Evolutionary conservation across 2,329 filamentous ascomycete genomes (phyloP).

Genomic region (Aspergillus sp.): DNA sequence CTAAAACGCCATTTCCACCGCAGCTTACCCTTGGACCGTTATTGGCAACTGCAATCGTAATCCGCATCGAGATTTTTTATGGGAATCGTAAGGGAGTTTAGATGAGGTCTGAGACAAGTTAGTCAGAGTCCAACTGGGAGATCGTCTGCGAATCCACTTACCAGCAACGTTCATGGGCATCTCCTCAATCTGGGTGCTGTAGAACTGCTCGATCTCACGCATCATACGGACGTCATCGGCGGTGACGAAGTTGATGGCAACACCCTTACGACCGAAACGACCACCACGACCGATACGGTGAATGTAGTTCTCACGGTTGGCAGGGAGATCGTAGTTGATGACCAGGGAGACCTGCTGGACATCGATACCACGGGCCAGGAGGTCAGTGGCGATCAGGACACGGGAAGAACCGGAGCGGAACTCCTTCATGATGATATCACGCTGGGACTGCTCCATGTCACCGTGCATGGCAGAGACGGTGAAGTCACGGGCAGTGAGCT

Average conservation of each 20-base stretch:
- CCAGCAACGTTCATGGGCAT: constrained; percentile 92
- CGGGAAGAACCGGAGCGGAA: constrained; percentile 98
- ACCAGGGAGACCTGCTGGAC: constrained; percentile 99
- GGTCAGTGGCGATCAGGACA: constrained; percentile 97
- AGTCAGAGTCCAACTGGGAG: constrained; percentile 11
- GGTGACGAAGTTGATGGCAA: constrained; percentile 99
- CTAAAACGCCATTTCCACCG: constrained; percentile 25
- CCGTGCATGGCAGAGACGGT: constrained; percentile 99
- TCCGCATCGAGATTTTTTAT: constrained; percentile 32
- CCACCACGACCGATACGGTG: constrained; percentile 99
- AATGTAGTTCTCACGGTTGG: constrained; percentile 99
- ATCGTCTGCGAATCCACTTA: constrained; percentile 39
- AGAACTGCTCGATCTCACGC: constrained; percentile 99
- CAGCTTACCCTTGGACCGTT: constrained; percentile 26
- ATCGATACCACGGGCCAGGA: constrained; percentile 98
- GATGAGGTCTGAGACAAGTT: constrained; percentile 38
- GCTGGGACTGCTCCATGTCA: constrained; percentile 97
- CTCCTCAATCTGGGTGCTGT: constrained; percentile 99
- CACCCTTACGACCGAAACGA: constrained; percentile 99
- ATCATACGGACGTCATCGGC: constrained; percentile 99
- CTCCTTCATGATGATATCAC: constrained; percentile 99
- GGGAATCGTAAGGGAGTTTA: constrained; percentile 34
- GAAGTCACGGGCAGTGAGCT: constrained; percentile 97
- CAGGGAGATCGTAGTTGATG: constrained; percentile 99
- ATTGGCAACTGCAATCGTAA: constrained; percentile 36